Evolutionary conservation across 768 basidiomycete species (phyloP).

Genomic region (Artomyces pyxidatus): DNA sequence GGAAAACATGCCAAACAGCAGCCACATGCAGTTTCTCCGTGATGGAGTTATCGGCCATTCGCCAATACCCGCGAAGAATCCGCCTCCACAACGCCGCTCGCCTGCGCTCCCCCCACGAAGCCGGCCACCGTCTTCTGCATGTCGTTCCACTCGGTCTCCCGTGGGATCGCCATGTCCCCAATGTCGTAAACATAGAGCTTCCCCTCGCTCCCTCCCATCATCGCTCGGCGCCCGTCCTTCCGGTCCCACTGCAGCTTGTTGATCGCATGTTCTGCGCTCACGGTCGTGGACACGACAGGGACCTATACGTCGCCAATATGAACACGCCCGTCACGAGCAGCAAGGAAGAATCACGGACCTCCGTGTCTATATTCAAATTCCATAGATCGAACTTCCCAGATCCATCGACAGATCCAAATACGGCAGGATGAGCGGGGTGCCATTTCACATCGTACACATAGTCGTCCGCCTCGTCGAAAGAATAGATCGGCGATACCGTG

Average conservation of each 20-base stretch:
- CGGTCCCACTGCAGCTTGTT: conserved; percentile 96
- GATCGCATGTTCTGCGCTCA: conserved; percentile 74
- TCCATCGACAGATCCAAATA: conserved; percentile 92
- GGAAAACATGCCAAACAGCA: too few relatives aligned
- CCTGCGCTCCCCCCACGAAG: conserved; percentile 43
- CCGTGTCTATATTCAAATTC: conserved; percentile 96
- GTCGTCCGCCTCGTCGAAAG: conserved; percentile 96
- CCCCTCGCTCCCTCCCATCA: conserved; percentile 88
- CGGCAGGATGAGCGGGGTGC: conserved; percentile 92
- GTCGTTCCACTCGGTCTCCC: conserved; percentile 91
- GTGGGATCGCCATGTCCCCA: conserved; percentile 80
- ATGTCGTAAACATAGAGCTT: conserved; percentile 91
- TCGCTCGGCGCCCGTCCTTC: conserved; percentile 86
- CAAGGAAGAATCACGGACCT: conserved; percentile 76
- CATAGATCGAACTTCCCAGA: conserved; percentile 94
- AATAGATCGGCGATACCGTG: conserved; percentile 69
- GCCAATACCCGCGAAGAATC: conserved; percentile 24
- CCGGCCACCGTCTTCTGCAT: conserved; percentile 81
- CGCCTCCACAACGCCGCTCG: conserved; percentile 26
- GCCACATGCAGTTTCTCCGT: too few relatives aligned
- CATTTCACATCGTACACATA: conserved; percentile 98
- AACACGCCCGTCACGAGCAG: background rate
- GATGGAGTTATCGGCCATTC: conserved; percentile 24
- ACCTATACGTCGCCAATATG: conserved; percentile 44
- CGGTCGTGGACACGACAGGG: conserved; percentile 78